These are phyloP conservation scores for Paecilomyces sp. DNA, from an alignment of 2,329 filamentous ascomycete species.

Conservation along the genomic window DNA sequence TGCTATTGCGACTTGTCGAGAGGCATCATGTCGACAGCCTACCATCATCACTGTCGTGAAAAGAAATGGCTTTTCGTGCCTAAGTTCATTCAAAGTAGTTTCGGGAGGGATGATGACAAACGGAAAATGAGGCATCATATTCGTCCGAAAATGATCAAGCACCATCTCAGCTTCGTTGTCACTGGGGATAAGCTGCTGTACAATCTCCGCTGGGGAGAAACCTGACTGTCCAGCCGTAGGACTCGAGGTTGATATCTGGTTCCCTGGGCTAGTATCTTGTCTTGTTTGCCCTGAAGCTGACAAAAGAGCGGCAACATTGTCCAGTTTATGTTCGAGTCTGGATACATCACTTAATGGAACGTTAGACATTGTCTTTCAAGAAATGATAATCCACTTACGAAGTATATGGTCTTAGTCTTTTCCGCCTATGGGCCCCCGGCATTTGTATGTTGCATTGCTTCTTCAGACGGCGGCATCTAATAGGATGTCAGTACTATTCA, in stretches of 20 bases:
- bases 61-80: slow-evolving; percentile 15
- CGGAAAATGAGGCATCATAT: slow-evolving; percentile 17
- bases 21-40: slow-evolving; percentile 8
- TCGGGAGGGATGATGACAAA: slow-evolving; percentile 15
- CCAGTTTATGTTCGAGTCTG: slow-evolving; percentile 18
- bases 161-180: slow-evolving; percentile 8
- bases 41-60: slow-evolving; percentile 14
- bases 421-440: slow-evolving; percentile 17
- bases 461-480: slow-evolving; percentile 20
- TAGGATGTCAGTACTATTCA: background rate
- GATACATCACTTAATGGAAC: slow-evolving; percentile 13
- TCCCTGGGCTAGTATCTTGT: background rate
- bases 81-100: slow-evolving; percentile 11
- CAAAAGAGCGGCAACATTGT: slow-evolving; percentile 16
- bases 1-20: slow-evolving; percentile 9
- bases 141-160: slow-evolving; percentile 5
- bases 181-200: slow-evolving; percentile 3
- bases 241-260: background rate
- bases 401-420: background rate
- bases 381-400: background rate
- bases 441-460: slow-evolving; percentile 17
- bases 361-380: background rate
- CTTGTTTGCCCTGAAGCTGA: slow-evolving; percentile 8
- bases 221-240: background rate
- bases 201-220: background rate